A percentile compares a stretch with the other conserved stretches of the same genome.
Conservation (phyloP, 495 filamentous ascomycete species). For the Achaetomiella virescens region DNA sequence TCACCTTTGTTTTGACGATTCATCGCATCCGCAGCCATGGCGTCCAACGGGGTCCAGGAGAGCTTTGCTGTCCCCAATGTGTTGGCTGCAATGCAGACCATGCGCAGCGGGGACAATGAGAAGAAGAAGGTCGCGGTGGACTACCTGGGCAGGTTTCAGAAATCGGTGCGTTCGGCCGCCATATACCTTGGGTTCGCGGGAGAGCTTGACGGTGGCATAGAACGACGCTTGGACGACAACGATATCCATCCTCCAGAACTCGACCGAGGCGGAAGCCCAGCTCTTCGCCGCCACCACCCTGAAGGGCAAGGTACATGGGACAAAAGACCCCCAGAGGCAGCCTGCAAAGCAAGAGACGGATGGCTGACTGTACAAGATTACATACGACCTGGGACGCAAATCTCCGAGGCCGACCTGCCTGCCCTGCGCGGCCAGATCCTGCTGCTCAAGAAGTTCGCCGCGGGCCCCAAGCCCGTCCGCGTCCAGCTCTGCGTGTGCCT, state of each 20-base stretch:
- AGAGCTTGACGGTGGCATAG: conserved; percentile 35
- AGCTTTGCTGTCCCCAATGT: conserved; percentile 69
- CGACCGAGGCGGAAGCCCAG: conserved; percentile 72
- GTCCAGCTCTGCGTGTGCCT: conserved; percentile 93
- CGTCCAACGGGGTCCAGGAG: conserved; percentile 55
- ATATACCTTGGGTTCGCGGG: not conserved
- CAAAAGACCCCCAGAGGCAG: not conserved
- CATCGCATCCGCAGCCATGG: not conserved
- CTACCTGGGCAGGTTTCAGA: conserved; percentile 93
- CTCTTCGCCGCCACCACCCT: conserved; percentile 94
- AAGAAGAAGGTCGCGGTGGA: conserved; percentile 87
- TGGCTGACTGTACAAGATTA: conserved; percentile 38
- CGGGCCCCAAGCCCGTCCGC: conserved; percentile 83
- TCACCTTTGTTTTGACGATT: not conserved
- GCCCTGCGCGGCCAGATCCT: conserved; percentile 78
- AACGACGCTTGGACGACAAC: conserved; percentile 85
- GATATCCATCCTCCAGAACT: conserved; percentile 73
- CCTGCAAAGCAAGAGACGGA: too few relatives aligned
- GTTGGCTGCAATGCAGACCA: conserved; percentile 78
- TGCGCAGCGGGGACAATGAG: conserved; percentile 75
- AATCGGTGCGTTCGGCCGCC: conserved; percentile 80
- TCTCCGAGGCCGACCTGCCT: conserved; percentile 66
- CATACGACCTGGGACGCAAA: conserved; percentile 54
- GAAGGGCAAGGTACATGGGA: conserved; percentile 78
- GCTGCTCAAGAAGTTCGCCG: conserved; percentile 64